Evolutionary conservation across 176 grass and related monocot species (phyloP).

Genomic region (Elymus sibiricus): DNA sequence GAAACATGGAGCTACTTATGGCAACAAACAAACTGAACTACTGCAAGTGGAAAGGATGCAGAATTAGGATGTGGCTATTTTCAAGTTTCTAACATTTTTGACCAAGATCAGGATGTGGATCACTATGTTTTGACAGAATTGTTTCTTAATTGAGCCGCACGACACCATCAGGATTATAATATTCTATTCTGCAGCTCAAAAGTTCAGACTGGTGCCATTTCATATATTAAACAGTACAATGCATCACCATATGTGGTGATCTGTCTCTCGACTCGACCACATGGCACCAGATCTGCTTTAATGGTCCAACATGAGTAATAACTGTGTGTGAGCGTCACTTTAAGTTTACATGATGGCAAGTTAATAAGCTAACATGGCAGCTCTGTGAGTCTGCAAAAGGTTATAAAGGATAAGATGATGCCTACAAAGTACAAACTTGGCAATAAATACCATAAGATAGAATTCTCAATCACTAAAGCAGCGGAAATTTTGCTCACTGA

Average conservation of each 20-base stretch:
- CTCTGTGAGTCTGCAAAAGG: neutral
- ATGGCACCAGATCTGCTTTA: slow-evolving; percentile 27
- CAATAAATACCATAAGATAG: slow-evolving; percentile 3
- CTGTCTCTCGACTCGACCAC: neutral
- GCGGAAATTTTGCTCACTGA: neutral
- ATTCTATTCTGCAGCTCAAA: slow-evolving; percentile 7
- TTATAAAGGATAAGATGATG: neutral
- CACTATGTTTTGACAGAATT: neutral
- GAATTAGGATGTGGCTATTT: neutral
- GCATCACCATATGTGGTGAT: neutral
- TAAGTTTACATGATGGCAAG: slow-evolving; percentile 15
- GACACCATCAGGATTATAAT: neutral
- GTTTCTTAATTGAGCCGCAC: neutral
- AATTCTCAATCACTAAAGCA: neutral
- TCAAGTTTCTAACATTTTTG: neutral
- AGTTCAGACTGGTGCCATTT: neutral
- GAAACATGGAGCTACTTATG: neutral
- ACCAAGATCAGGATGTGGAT: neutral
- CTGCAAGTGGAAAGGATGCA: neutral
- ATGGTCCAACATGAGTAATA: slow-evolving; percentile 32
- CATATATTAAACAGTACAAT: neutral
- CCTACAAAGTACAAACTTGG: slow-evolving; percentile 21
- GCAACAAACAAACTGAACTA: neutral
- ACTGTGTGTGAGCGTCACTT: neutral
- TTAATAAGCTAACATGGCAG: slow-evolving; percentile 39